Conservation (phyloP, 164 flowering plant genomes). For the Magnolia sinica region DNA sequence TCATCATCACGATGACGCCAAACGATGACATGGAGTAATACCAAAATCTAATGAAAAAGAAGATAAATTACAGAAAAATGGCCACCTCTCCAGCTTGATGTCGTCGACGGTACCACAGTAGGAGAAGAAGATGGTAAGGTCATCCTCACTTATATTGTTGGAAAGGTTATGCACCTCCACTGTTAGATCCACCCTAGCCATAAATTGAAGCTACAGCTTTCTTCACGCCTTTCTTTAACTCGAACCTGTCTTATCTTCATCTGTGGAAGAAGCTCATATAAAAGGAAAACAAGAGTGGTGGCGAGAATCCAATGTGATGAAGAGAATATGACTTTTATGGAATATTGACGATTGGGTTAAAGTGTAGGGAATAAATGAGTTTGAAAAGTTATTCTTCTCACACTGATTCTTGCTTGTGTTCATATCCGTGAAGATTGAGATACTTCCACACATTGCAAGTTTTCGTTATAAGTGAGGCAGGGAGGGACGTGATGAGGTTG, state of each 20-base stretch:
- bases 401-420: neutral
- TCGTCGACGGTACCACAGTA: conserved; percentile 14
- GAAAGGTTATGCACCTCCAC: conserved; percentile 31
- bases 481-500: too few species aligned
- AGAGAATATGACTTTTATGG: neutral
- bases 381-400: neutral
- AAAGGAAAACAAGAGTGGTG: conserved; percentile 1
- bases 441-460: neutral
- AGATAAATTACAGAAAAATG: conserved; percentile 20
- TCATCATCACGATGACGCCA: neutral
- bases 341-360: neutral
- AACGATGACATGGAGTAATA: conserved; percentile 21
- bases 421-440: neutral
- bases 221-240: conserved; percentile 4
- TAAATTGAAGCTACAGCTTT: neutral
- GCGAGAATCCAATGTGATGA: conserved; percentile 13
- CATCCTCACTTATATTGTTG: conserved; percentile 24
- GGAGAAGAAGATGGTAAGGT: conserved; percentile 26
- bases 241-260: neutral
- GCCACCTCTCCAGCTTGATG: conserved; percentile 2
- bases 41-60: conserved; percentile 1
- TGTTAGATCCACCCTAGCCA: conserved; percentile 12
- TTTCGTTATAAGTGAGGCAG: too few species aligned
- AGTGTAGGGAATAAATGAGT: conserved; percentile 2
- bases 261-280: neutral